Evolutionary conservation across 1,284 basidiomycete genomes (phyloP).

Genomic region (Trichosporon inkin): DNA sequence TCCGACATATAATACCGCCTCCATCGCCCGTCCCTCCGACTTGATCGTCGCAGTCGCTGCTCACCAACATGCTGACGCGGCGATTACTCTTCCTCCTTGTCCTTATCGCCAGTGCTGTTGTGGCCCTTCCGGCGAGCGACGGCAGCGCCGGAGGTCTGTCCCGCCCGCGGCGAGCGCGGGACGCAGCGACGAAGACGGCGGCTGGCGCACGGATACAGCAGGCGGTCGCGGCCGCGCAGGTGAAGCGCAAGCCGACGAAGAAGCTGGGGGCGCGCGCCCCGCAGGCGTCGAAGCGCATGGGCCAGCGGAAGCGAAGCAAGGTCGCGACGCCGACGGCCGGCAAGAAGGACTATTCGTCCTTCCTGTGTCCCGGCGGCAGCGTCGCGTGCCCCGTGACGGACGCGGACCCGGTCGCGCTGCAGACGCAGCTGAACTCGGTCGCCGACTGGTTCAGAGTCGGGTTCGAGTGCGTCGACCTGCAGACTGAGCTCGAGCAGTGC

Average conservation of each 20-base stretch:
- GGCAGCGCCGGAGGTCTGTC: neutral
- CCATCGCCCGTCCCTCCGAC: neutral
- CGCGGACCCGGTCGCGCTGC: constrained; percentile 30
- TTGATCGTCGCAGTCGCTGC: neutral
- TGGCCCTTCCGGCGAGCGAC: neutral
- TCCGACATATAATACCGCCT: neutral
- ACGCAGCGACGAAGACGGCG: neutral
- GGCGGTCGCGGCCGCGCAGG: neutral
- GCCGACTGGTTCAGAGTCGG: constrained; percentile 51
- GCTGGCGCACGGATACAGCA: neutral
- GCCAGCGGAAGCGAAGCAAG: constrained; percentile 28
- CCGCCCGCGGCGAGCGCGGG: neutral
- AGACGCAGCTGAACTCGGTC: constrained; percentile 36
- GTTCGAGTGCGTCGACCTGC: constrained; percentile 51
- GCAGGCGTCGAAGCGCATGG: constrained; percentile 43
- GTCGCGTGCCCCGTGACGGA: constrained; percentile 47
- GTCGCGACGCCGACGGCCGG: constrained; percentile 27
- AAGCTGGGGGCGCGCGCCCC: constrained; percentile 41
- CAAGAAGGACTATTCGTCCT: constrained; percentile 51
- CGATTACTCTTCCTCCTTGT: constrained; percentile 1
- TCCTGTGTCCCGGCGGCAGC: constrained; percentile 48
- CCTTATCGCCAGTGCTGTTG: neutral
- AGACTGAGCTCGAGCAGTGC: constrained; percentile 47
- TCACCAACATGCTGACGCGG: neutral
- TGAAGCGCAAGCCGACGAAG: neutral